Evolutionary conservation across 1,139 yeast genomes (phyloP).

Genomic region (Yamadazyma buinensis): DNA sequence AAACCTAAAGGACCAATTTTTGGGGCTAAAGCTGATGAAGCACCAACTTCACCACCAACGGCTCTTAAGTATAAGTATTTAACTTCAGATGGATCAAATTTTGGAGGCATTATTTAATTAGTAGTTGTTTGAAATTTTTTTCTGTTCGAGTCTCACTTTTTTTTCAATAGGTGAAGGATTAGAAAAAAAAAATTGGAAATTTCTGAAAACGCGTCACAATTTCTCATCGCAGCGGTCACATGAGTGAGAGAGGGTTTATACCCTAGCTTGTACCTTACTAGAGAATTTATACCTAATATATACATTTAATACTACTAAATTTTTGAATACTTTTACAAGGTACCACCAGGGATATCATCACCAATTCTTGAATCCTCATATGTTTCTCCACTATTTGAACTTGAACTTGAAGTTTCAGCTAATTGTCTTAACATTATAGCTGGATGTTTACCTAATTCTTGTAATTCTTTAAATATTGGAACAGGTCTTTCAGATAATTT

Average conservation of each 20-base stretch:
- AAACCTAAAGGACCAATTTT: slow-evolving; percentile 99
- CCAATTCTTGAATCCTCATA: slow-evolving; percentile 45
- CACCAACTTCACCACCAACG: slow-evolving; percentile 99
- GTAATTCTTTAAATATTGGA: slow-evolving; percentile 79
- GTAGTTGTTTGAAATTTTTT: slow-evolving; percentile 13
- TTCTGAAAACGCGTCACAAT: too few relatives aligned
- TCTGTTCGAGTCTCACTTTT: slow-evolving; percentile 3
- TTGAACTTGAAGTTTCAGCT: slow-evolving; percentile 37
- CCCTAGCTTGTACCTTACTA: too few relatives aligned
- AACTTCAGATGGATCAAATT: slow-evolving; percentile 98
- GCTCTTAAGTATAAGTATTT: slow-evolving; percentile 99
- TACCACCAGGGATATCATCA: slow-evolving; percentile 55
- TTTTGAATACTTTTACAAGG: too few relatives aligned
- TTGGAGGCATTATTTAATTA: slow-evolving; percentile 73
- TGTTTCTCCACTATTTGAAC: slow-evolving; percentile 30
- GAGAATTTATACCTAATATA: background rate
- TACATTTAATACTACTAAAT: too few relatives aligned
- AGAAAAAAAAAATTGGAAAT: too few relatives aligned
- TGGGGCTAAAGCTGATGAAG: slow-evolving; percentile 99
- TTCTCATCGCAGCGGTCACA: too few relatives aligned
- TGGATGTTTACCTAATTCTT: slow-evolving; percentile 84
- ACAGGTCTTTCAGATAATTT: slow-evolving; percentile 89
- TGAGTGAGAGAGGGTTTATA: too few relatives aligned
- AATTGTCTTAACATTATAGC: slow-evolving; percentile 89
- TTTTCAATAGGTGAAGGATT: background rate